Evolutionary conservation across 768 basidiomycete species (phyloP).

Genomic region (Paxillus ammoniavirescens): DNA sequence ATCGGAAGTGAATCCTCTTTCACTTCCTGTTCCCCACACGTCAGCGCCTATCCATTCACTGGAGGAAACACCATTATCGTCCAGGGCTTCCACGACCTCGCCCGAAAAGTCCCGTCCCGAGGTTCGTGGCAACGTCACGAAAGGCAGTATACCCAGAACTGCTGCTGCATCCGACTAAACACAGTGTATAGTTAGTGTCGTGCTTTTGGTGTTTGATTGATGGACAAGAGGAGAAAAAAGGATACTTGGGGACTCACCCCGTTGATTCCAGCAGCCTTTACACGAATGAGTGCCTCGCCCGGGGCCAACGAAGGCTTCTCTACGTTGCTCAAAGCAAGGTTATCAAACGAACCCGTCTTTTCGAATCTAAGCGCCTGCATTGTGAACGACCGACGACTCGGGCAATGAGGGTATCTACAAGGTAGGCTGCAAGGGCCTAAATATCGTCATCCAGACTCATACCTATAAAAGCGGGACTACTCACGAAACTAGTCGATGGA

Average conservation of each 20-base stretch:
- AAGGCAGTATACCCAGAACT: conserved; percentile 25
- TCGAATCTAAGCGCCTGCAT: conserved; percentile 35
- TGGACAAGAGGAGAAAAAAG: neutral
- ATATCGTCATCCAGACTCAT: neutral
- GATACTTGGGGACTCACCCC: conserved; percentile 19
- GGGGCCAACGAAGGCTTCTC: conserved; percentile 25
- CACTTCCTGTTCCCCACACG: conserved; percentile 35
- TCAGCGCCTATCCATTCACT: conserved; percentile 27
- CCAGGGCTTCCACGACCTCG: conserved; percentile 32
- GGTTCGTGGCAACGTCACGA: conserved; percentile 33
- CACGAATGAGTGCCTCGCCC: conserved; percentile 32
- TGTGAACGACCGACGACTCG: conserved; percentile 2
- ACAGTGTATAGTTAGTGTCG: neutral
- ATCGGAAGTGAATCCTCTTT: conserved; percentile 31
- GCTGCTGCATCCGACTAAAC: conserved; percentile 31
- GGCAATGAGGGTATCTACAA: conserved; percentile 1
- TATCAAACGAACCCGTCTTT: conserved; percentile 30
- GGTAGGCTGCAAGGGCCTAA: neutral
- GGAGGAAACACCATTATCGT: conserved; percentile 16
- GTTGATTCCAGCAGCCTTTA: conserved; percentile 34
- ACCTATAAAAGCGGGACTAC: neutral
- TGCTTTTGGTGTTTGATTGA: neutral
- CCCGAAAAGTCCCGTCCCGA: conserved; percentile 35
- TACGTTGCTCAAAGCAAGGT: conserved; percentile 21
- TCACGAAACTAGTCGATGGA: conserved; percentile 5